Base-by-base conservation (phyloP, 352 stramenopile species). In the Pythium monospermum region DNA sequence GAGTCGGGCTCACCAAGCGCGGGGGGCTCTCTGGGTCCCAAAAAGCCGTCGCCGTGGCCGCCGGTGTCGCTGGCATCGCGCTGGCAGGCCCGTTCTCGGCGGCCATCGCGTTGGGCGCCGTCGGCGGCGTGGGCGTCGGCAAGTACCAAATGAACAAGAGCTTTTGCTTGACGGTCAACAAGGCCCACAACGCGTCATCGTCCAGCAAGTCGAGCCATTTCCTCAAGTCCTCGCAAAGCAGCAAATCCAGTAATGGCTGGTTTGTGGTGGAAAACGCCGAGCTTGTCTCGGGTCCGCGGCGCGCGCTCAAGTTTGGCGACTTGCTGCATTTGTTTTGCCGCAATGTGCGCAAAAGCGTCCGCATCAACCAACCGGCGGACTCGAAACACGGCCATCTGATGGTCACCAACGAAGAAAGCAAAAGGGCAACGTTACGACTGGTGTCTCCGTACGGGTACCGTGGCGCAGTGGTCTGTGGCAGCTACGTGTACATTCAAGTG, bases 121-220 rank as follows among this genome's bases (percentile, higher is more conserved):
- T 88, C 6, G 70, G 74, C 11, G 69, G 71, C 35, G n/a, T n/a
- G n/a, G 74, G 74, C 30, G 61, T 83, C 7, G 69, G 72, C 44
- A 83, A 78, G 63, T 85, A 85, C 49, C 77, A 85, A 36, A 44
- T 84, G 21, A 88, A 80, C 55, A 88, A 85, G 52, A 64, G 69
- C 25, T 66, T 65, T 22, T 83, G 76, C 18, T 28, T 88, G 16
- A 75, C 61, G 40, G 52, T 86, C 2, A 66, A 57, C 49, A 76
- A 77, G 37, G 55, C 69, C 0, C 35, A 57, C 19, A 52, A 67
- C 15, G 31, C 35, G 10, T n/a, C n/a, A n/a, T n/a, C n/a, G n/a
- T n/a, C n/a, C n/a, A 55, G 46, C 26, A 53, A 58, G 32, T 32
- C 50, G n/a, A 42, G 30, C 21, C n/a, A n/a, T n/a, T 57, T 41